Percentiles rank a stretch among this genome's conserved stretches.
Evolutionary conservation across 441 rosid genomes (phyloP).

Genomic region (Syzygium malaccense): DNA sequence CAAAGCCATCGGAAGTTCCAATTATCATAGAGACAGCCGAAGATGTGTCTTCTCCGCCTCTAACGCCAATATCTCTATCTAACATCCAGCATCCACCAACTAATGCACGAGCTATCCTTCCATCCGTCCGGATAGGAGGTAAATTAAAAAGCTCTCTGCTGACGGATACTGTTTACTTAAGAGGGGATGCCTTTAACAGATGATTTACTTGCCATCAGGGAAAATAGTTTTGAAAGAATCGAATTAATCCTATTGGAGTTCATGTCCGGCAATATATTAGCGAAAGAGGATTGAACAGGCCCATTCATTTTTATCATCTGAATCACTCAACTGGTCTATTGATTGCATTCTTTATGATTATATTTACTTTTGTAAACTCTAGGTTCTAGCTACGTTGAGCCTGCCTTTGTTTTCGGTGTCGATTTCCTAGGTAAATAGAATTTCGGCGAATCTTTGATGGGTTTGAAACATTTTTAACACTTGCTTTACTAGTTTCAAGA

Average conservation of each 20-base stretch:
- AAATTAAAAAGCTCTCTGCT: slow-evolving; percentile 5
- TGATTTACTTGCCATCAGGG: not conserved
- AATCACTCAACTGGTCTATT: not conserved
- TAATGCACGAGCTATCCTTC: slow-evolving; percentile 12
- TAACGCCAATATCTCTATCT: slow-evolving; percentile 53
- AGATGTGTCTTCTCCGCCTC: slow-evolving; percentile 51
- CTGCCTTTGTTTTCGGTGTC: not conserved
- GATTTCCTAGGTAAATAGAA: not conserved
- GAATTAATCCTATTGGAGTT: not conserved
- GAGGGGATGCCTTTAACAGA: not conserved
- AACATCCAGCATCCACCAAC: slow-evolving; percentile 12
- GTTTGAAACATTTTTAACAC: not conserved
- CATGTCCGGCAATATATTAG: not conserved
- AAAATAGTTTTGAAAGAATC: not conserved
- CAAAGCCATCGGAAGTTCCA: slow-evolving; percentile 26
- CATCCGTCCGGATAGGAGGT: slow-evolving; percentile 31
- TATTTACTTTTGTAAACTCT: not conserved
- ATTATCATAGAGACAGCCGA: slow-evolving; percentile 30
- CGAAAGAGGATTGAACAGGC: not conserved
- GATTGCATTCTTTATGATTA: not conserved
- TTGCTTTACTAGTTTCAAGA: not conserved
- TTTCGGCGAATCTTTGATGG: not conserved
- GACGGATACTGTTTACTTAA: not conserved
- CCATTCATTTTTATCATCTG: not conserved
- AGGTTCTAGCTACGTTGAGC: not conserved